Conservation (phyloP, 2,329 filamentous ascomycete species). For the Colletotrichum camelliae region DNA sequence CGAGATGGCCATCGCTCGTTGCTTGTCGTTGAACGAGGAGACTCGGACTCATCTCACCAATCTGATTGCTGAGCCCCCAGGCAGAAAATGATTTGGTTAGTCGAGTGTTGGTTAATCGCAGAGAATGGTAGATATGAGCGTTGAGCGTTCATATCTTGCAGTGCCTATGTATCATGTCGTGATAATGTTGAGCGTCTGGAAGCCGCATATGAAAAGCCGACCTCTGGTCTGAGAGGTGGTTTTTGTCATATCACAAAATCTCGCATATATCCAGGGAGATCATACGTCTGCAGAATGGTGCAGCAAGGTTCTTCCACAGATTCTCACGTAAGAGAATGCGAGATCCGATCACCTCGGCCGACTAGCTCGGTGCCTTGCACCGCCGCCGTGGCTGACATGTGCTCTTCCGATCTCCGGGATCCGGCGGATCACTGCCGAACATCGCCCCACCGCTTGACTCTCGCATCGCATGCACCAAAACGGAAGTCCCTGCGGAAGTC, state of each 20-base stretch:
- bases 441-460: background rate
- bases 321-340: background rate
- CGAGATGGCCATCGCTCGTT: background rate
- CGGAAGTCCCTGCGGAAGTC: background rate
- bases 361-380: background rate
- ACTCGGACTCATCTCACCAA: background rate
- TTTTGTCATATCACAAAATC: no score
- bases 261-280: background rate
- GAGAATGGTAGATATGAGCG: no score
- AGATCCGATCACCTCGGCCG: background rate
- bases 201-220: no score
- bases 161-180: no score
- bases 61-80: background rate
- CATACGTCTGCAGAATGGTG: background rate
- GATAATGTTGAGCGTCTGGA: rapidly evolving
- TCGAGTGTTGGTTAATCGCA: background rate
- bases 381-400: background rate
- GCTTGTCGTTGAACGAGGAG: background rate
- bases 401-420: background rate
- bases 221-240: no score
- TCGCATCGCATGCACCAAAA: background rate
- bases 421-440: background rate
- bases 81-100: background rate
- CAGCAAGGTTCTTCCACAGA: rapidly evolving
- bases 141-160: no score